Conservation (phyloP, 805 yeast genomes). For the Starmera dryadoides region DNA sequence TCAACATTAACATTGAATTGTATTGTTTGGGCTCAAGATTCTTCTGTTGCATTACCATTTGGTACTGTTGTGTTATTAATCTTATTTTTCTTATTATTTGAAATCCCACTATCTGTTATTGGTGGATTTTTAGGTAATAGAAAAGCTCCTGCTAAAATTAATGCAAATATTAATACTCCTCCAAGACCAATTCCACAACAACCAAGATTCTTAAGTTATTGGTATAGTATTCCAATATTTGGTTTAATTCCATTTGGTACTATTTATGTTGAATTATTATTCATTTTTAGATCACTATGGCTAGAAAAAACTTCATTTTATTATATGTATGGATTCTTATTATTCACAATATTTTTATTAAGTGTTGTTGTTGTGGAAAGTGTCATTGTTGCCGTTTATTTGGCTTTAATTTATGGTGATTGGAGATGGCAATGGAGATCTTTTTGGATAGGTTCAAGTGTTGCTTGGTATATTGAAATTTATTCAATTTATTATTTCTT, state of each 20-base stretch:
- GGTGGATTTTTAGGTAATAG: slow-evolving; percentile 58
- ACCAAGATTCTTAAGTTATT: slow-evolving; percentile 22
- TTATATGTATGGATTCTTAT: slow-evolving; percentile 73
- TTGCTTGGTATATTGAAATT: slow-evolving; percentile 61
- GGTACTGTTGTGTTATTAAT: slow-evolving; percentile 60
- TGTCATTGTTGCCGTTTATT: slow-evolving; percentile 60
- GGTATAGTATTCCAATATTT: slow-evolving; percentile 34
- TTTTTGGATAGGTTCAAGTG: slow-evolving; percentile 61
- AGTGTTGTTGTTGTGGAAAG: slow-evolving; percentile 62
- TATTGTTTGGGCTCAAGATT: slow-evolving; percentile 69
- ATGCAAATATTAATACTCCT: slow-evolving; percentile 13
- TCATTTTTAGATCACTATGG: slow-evolving; percentile 73
- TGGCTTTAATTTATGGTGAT: slow-evolving; percentile 48
- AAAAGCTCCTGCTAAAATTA: slow-evolving; percentile 9
- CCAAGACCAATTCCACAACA: slow-evolving; percentile 24
- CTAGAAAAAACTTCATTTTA: slow-evolving; percentile 71
- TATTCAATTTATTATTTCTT: slow-evolving; percentile 65
- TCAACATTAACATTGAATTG: slow-evolving; percentile 52
- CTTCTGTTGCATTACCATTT: slow-evolving; percentile 73
- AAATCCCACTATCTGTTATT: slow-evolving; percentile 64
- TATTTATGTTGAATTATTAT: slow-evolving; percentile 70
- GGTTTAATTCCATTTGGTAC: slow-evolving; percentile 77
- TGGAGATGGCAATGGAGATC: slow-evolving; percentile 82
- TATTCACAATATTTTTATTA: slow-evolving; percentile 52
- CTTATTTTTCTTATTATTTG: slow-evolving; percentile 53